These are phyloP conservation scores for Hibiscus syriacus DNA, from an alignment of 345 rosid genomes.

Conservation along the genomic window DNA sequence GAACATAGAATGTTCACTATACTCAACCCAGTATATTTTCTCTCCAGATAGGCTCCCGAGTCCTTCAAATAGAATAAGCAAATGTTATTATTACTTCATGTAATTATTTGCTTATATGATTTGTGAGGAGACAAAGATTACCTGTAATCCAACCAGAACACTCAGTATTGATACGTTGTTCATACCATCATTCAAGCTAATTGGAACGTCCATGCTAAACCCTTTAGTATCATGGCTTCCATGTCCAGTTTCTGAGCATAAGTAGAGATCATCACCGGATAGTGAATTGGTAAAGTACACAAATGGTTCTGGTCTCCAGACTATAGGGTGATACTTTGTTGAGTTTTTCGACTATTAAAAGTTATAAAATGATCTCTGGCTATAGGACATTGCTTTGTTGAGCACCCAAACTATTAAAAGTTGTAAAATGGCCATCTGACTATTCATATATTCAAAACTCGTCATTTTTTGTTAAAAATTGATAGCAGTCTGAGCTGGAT, in stretches of 20 bases:
- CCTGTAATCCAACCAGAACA: conserved; percentile 89
- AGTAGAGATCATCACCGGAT: too few species aligned
- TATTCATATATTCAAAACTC: too few species aligned
- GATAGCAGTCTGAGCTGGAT: too few species aligned
- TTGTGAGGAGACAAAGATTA: conserved; percentile 13
- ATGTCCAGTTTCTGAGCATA: conserved; percentile 72
- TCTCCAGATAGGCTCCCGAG: conserved; percentile 75
- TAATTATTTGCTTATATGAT: not conserved
- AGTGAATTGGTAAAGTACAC: too few species aligned
- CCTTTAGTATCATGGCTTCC: conserved; percentile 50
- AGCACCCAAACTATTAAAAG: too few species aligned
- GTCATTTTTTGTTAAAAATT: too few species aligned
- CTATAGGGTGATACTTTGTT: too few species aligned
- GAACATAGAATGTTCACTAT: conserved; percentile 36
- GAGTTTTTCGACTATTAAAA: too few species aligned
- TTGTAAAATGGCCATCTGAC: too few species aligned
- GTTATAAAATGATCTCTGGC: too few species aligned
- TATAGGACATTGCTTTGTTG: too few species aligned
- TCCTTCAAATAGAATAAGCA: conserved; percentile 32
- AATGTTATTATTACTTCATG: not conserved
- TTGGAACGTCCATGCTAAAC: conserved; percentile 37
- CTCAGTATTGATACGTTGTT: conserved; percentile 68
- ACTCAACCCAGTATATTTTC: conserved; percentile 39
- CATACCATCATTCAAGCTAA: conserved; percentile 33
- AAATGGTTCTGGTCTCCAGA: too few species aligned